Percentiles rank a stretch among this genome's conserved stretches.
Evolutionary conservation across 495 filamentous ascomycete species (phyloP).

Genomic region (Amorphotheca resinae): DNA sequence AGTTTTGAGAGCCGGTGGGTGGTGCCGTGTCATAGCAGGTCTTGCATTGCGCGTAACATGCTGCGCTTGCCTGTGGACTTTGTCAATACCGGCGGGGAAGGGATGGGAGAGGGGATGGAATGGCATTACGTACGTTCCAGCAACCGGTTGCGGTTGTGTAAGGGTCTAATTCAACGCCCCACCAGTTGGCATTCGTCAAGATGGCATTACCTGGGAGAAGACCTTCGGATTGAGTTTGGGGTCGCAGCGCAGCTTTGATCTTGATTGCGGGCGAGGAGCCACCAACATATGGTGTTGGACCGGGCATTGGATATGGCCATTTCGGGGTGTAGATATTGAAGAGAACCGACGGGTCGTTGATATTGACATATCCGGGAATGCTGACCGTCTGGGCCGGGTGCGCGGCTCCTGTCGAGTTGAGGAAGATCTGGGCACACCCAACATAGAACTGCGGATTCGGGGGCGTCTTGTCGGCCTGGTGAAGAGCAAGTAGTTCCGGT

Average conservation of each 20-base stretch:
- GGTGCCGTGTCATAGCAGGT: slow-evolving; percentile 44
- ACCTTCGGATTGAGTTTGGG: slow-evolving; percentile 23
- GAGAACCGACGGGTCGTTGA: slow-evolving; percentile 37
- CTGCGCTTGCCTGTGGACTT: too few species aligned
- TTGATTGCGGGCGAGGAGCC: background rate
- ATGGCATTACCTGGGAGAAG: slow-evolving; percentile 40
- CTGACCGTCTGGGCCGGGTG: slow-evolving; percentile 34
- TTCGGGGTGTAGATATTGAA: slow-evolving; percentile 47
- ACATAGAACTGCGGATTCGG: slow-evolving; percentile 52
- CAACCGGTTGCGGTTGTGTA: slow-evolving; percentile 46
- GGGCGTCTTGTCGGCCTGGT: slow-evolving; percentile 38
- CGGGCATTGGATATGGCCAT: slow-evolving; percentile 41
- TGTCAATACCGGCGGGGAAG: too few species aligned
- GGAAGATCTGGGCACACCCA: slow-evolving; percentile 58
- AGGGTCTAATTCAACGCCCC: slow-evolving; percentile 40
- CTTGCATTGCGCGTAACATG: slow-evolving; percentile 37
- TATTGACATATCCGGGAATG: slow-evolving; percentile 52
- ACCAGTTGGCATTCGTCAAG: slow-evolving; percentile 61
- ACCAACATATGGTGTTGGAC: slow-evolving; percentile 38
- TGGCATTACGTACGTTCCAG: slow-evolving; percentile 40
- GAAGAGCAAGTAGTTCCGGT: slow-evolving; percentile 55
- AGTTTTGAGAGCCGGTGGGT: slow-evolving; percentile 44
- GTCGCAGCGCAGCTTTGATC: background rate
- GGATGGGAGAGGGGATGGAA: too few species aligned
- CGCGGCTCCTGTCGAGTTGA: slow-evolving; percentile 34